phyloP scores from a whole-genome alignment of 768 basidiomycete species.

The Omphalotus guepiniiformis region DNA sequence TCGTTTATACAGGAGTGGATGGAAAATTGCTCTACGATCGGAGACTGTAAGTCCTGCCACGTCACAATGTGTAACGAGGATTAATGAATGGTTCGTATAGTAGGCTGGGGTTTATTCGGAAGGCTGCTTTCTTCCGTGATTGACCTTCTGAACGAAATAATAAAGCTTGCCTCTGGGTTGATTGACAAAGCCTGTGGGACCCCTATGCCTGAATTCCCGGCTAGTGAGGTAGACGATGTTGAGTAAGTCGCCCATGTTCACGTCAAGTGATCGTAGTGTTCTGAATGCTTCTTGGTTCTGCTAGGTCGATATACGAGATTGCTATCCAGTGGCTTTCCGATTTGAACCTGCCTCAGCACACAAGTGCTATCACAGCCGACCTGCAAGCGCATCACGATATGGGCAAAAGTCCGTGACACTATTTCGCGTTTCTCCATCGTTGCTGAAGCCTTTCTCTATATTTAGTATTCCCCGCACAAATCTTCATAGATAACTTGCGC shows the following conservation, averaged over 20 bases:
- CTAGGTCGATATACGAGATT: conserved; percentile 32
- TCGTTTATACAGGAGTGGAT: conserved; percentile 44
- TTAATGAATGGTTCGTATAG: conserved; percentile 27
- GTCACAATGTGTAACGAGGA: neutral
- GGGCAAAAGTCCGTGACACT: no score
- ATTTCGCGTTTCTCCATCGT: no score
- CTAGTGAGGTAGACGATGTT: conserved; percentile 27
- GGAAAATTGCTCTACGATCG: conserved; percentile 34
- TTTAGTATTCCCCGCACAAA: conserved; percentile 44
- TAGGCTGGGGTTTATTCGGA: conserved; percentile 53
- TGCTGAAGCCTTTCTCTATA: no score
- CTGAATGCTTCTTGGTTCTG: conserved; percentile 6
- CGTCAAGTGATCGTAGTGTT: neutral
- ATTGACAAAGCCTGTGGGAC: conserved; percentile 26
- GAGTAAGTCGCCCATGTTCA: conserved; percentile 38
- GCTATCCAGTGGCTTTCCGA: conserved; percentile 36
- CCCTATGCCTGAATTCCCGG: conserved; percentile 24
- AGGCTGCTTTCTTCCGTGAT: conserved; percentile 39
- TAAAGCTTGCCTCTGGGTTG: conserved; percentile 17
- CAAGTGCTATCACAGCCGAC: conserved; percentile 32
- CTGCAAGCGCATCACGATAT: conserved; percentile 42
- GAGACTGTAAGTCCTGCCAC: conserved; percentile 40
- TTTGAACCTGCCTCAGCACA: conserved; percentile 19
- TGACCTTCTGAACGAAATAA: conserved; percentile 35
- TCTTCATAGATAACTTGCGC: conserved; percentile 47